Base-by-base conservation (phyloP, 1,284 basidiomycete genomes). In the Microbotryum lychnidis-dioicae region DNA sequence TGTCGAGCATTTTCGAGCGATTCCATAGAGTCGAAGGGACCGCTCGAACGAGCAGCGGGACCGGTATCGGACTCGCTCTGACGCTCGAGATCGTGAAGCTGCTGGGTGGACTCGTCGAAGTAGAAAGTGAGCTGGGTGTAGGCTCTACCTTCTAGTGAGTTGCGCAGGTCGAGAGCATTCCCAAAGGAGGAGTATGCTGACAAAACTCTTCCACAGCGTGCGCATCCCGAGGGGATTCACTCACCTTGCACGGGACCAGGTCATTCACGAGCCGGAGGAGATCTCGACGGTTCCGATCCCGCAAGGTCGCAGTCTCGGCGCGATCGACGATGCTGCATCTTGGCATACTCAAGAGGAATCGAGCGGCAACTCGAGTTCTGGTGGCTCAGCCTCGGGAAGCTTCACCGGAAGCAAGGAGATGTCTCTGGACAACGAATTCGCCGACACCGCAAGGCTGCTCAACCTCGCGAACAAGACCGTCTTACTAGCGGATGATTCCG, bases 41-140 rank as follows among this genome's bases (percentile, higher is more conserved):
- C 7, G 72, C 74, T 44, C 63, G 74, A 31, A 73, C 69, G 20
- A 73, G 75, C 20, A 76, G 76, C 37, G 77, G 77, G 0, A 76
- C 76, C 1, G 78, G 77, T 4, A 77, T 79, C 47, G 73, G 72
- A 9, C 64, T 75, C n/a, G 69, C 70, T 4, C 68, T 73, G n/a
- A 72, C 72, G 3, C 70, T 79, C 47, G 69, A 70, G 52, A 52
- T 70, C 45, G 75, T 79, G 63, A 76, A 77, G 57, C 69, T 77
- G 3, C 76, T 79, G 60, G 75, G 76, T 8, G 77, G 77, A 6
- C 70, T 68, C 1, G 67, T 79, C 50, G 73, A 74, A 16, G 74
- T 79, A 23, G 73, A 76, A 37, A 60, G 49, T 31, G 61, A 67
- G 31, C 50, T 63, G 6, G 67, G 60, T 12, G 45, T 57, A 6